Base-by-base conservation (phyloP, 1,284 basidiomycete species). In the Trichosporon inkin region DNA sequence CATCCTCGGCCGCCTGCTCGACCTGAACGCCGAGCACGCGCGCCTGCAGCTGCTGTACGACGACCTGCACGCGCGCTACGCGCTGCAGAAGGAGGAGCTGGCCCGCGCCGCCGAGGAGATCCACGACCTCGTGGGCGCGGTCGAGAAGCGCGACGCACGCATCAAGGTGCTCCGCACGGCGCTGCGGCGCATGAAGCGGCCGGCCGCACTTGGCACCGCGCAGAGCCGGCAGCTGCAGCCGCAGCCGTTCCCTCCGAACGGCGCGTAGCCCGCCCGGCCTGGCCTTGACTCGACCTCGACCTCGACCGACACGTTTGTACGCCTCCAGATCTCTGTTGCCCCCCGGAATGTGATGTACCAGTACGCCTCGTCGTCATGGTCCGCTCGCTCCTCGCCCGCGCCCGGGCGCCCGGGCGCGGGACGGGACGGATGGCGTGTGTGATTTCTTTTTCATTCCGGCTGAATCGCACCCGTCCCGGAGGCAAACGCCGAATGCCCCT, bases 21-120 rank as follows among this genome's bases (percentile, higher is more conserved):
- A 49, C 14, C 44, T 49, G 24, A 49, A 49, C 44, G 22, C 44
- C 3, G 44, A 49, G 44, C 44, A 49, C 44, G 28, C 44, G 4
- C 44, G 44, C 4, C 44, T 49, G 44, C 44, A 49, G 24, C 24
- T 49, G 44, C 24, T 49, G 22, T 49, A 49, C 44, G 44, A 49
- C 14, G 44, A 49, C 24, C 24, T 49, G 24, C 28, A 49, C 22
- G 44, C 44, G 16, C 44, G 44, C 24, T 49, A 49, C 24, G 14
- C 44, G 44, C 14, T 16, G 44, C 44, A 49, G 44, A 49, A 49
- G 44, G 44, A 49, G 44, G 22, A 49, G 44, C 24, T 49, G 3
- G 44, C 44, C 22, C 17, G 28, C 6, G 44, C 44, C 4, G 13
- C 22, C 44, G 44, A 49, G 44, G 44, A 16, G 44, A 28, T 49